Percentiles rank a stretch among this genome's conserved stretches.
Evolutionary conservation across 768 basidiomycete genomes (phyloP).

Genomic region (Pholiota conissans): DNA sequence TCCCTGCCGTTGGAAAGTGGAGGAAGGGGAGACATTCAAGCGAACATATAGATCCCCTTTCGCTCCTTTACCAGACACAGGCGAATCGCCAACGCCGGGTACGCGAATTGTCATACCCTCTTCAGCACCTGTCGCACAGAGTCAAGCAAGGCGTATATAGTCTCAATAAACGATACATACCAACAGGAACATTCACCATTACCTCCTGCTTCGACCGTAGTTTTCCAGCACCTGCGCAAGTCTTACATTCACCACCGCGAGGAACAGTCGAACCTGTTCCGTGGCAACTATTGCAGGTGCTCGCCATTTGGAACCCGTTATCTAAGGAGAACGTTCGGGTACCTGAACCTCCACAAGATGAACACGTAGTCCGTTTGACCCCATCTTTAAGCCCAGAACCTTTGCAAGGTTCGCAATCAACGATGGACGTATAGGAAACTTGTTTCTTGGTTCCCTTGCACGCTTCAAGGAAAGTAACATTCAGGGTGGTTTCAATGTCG

Average conservation of each 20-base stretch:
- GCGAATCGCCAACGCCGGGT: constrained; percentile 79
- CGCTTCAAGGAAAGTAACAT: constrained; percentile 89
- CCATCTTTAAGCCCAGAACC: constrained; percentile 88
- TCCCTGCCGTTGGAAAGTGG: constrained; percentile 88
- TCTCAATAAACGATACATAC: constrained; percentile 41
- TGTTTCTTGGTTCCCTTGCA: constrained; percentile 83
- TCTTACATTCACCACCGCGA: constrained; percentile 71
- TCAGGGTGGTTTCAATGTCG: constrained; percentile 78
- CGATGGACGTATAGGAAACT: constrained; percentile 77
- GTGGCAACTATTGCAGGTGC: constrained; percentile 80
- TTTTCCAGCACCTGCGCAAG: constrained; percentile 86
- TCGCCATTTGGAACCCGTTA: constrained; percentile 96
- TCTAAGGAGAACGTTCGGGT: constrained; percentile 87
- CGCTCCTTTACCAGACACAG: constrained; percentile 74
- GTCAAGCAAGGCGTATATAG: constrained; percentile 3
- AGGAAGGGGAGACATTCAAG: constrained; percentile 80
- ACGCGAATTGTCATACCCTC: constrained; percentile 92
- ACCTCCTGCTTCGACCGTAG: constrained; percentile 78
- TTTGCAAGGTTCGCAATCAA: constrained; percentile 80
- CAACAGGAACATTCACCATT: constrained; percentile 83
- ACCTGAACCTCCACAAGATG: constrained; percentile 83
- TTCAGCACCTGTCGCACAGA: constrained; percentile 67
- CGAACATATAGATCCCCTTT: constrained; percentile 87
- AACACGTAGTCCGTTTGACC: constrained; percentile 77
- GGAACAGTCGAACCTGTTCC: constrained; percentile 84